Percentiles rank a stretch among this genome's conserved stretches.
Conservation (phyloP, 139 green algal genomes). For the Chlamydomonas incerta region DNA sequence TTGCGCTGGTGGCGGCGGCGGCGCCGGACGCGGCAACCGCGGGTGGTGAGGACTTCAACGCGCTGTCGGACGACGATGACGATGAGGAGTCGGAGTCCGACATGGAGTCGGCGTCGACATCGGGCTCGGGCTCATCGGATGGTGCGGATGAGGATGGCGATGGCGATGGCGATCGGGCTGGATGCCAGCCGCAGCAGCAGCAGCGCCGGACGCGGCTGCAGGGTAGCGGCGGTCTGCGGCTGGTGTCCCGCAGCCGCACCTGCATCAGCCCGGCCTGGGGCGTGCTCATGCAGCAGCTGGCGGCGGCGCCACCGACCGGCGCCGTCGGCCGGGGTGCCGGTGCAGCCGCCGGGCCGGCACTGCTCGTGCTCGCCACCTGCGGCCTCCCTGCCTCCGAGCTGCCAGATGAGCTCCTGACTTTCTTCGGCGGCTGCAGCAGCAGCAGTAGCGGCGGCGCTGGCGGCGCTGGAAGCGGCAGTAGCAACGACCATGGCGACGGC, state of each 20-base stretch:
- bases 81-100: background rate
- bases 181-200: too few relatives aligned
- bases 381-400: background rate
- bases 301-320: background rate
- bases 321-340: background rate
- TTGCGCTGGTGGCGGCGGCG: too few relatives aligned
- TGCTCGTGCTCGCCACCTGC: slow-evolving; percentile 31
- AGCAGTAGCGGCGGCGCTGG: background rate
- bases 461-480: background rate
- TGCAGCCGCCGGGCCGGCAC: background rate
- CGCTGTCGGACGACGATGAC: background rate
- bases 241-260: background rate
- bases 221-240: background rate
- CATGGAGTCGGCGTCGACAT: too few relatives aligned
- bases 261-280: slow-evolving; percentile 24
- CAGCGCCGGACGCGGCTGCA: too few relatives aligned
- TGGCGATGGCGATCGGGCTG: too few relatives aligned
- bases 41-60: background rate
- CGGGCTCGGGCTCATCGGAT: background rate
- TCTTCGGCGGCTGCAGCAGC: background rate
- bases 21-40: too few relatives aligned
- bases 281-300: slow-evolving; percentile 21
- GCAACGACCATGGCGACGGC: too few relatives aligned
- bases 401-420: background rate
- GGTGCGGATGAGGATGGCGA: background rate